A percentile compares a stretch with the other conserved stretches of the same genome.
Conservation (phyloP, 768 basidiomycete genomes). For the Calocybe cyanea region DNA sequence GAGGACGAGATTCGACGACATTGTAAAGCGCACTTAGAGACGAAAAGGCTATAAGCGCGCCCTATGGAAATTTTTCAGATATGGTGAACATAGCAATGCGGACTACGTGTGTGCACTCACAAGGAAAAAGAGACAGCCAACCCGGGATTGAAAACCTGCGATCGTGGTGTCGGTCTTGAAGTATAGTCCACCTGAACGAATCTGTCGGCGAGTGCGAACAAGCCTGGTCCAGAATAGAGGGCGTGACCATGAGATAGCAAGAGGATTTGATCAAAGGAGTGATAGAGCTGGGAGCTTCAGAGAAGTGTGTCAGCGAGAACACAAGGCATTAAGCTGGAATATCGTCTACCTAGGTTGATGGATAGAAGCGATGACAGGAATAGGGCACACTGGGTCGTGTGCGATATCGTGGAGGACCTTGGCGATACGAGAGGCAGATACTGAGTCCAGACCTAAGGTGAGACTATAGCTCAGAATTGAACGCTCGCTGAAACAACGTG, state of each 20-base stretch:
- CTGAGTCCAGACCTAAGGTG: conserved; percentile 73
- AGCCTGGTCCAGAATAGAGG: conserved; percentile 77
- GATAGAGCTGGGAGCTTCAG: conserved; percentile 73
- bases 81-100: not conserved
- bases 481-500: not conserved
- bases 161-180: conserved; percentile 77
- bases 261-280: conserved; percentile 78
- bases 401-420: conserved; percentile 74
- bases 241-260: conserved; percentile 75
- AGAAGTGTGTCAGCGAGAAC: conserved; percentile 1
- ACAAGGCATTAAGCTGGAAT: no score
- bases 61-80: conserved; percentile 36
- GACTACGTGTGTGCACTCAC: conserved; percentile 29
- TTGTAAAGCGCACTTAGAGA: conserved; percentile 89
- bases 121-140: conserved; percentile 95
- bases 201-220: conserved; percentile 55
- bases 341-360: conserved; percentile 88
- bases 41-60: conserved; percentile 88
- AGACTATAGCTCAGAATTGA: not conserved
- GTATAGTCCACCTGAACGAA: not conserved
- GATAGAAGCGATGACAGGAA: conserved; percentile 81
- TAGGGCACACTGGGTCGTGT: conserved; percentile 61
- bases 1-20: conserved; percentile 73
- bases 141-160: conserved; percentile 88
- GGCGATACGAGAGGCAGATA: conserved; percentile 80